Conservation (phyloP, 75 land plant species). For the Ceratopteris richardii region DNA sequence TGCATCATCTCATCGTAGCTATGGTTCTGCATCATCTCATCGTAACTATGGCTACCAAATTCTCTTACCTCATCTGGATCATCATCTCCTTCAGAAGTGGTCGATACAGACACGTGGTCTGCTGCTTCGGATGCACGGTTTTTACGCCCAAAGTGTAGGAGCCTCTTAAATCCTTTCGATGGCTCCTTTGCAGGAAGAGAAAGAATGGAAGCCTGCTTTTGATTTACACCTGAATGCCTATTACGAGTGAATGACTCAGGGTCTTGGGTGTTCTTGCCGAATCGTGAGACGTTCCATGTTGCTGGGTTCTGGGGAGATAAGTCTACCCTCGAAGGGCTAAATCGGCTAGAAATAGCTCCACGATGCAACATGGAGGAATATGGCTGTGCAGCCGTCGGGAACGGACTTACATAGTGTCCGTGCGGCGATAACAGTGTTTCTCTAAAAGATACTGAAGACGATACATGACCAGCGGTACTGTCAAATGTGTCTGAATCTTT, state of each 20-base stretch:
- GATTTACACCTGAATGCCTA: slow-evolving; percentile 1
- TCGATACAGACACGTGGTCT: slow-evolving; percentile 66
- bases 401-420: slow-evolving; percentile 5
- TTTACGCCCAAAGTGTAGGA: slow-evolving; percentile 88
- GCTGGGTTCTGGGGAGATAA: slow-evolving; percentile 75
- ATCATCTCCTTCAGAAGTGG: slow-evolving; percentile 90
- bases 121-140: slow-evolving; percentile 39
- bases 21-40: no score
- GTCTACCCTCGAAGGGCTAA: slow-evolving; percentile 19
- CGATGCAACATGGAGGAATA: slow-evolving; percentile 5
- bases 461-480: neutral
- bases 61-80: slow-evolving; percentile 77
- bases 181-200: slow-evolving; percentile 42
- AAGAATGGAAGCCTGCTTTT: slow-evolving; percentile 26
- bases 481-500: neutral
- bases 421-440: slow-evolving; percentile 4
- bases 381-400: neutral
- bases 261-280: neutral
- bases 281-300: slow-evolving; percentile 39
- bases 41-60: no score
- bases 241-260: neutral
- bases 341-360: slow-evolving; percentile 4
- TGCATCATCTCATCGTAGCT: slow-evolving; percentile 42
- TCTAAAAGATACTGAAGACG: slow-evolving; percentile 5
- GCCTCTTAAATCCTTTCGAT: slow-evolving; percentile 75